Evolutionary conservation across 108 stramenopile genomes (phyloP).

Genomic region (Skeletonema menzelii): DNA sequence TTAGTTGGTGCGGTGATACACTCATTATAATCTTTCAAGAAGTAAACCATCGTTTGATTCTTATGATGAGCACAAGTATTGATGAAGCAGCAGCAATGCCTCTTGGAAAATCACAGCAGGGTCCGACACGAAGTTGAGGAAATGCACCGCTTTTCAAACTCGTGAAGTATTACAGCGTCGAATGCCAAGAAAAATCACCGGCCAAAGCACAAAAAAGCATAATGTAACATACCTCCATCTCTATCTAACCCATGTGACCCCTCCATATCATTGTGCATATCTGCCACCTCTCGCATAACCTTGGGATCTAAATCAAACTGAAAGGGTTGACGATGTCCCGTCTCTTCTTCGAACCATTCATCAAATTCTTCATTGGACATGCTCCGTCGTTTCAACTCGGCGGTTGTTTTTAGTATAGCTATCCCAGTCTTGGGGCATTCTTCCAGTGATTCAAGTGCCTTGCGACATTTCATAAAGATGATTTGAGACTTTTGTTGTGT

Average conservation of each 20-base stretch:
- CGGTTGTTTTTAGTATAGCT: slow-evolving; percentile 44
- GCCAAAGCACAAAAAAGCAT: too few relatives aligned
- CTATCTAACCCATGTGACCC: slow-evolving; percentile 66
- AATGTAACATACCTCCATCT: slow-evolving; percentile 87
- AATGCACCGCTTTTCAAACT: too few relatives aligned
- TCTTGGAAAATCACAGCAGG: too few relatives aligned
- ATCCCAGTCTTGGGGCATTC: slow-evolving; percentile 62
- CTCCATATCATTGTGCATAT: slow-evolving; percentile 61
- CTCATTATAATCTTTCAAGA: too few relatives aligned
- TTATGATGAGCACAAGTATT: too few relatives aligned
- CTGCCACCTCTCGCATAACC: slow-evolving; percentile 86
- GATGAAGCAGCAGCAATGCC: too few relatives aligned
- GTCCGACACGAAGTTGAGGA: too few relatives aligned
- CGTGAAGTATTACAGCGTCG: too few relatives aligned
- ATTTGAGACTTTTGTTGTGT: slow-evolving; percentile 49
- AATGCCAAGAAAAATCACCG: too few relatives aligned
- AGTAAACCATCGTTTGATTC: too few relatives aligned
- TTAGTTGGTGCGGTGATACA: too few relatives aligned
- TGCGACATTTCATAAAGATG: slow-evolving; percentile 67
- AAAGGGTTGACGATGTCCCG: slow-evolving; percentile 72
- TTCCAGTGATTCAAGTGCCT: slow-evolving; percentile 67
- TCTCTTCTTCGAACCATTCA: slow-evolving; percentile 78
- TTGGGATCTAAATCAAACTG: slow-evolving; percentile 72
- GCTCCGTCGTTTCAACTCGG: slow-evolving; percentile 21
- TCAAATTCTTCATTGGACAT: slow-evolving; percentile 65